A percentile compares a stretch with the other conserved stretches of the same genome.
phyloP scores from a whole-genome alignment of 1,284 basidiomycete genomes.

The Limonomyces culmigenus region DNA sequence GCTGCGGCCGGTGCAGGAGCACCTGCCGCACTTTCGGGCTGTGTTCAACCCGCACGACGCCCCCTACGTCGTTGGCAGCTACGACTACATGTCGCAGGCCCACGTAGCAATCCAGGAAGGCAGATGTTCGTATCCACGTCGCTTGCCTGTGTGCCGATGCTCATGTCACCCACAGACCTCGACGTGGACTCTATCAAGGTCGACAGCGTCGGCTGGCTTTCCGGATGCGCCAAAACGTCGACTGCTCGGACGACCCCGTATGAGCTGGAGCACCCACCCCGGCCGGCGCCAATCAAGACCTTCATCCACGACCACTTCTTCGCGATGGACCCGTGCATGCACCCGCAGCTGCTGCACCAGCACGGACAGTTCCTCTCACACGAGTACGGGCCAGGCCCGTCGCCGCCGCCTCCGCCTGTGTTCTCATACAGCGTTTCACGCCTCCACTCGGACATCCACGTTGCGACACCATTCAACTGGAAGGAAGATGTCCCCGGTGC shows the following conservation, averaged over 20 bases:
- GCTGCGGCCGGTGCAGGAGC: conserved; percentile 14
- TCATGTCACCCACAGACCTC: conserved; percentile 13
- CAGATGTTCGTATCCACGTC: conserved; percentile 11
- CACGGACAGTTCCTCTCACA: conserved; percentile 38
- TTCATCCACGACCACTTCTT: conserved; percentile 29
- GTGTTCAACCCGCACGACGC: conserved; percentile 15
- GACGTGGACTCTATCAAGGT: conserved; percentile 18
- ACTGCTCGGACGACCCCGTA: conserved; percentile 13
- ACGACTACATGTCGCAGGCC: conserved; percentile 10
- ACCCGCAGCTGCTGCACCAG: conserved; percentile 29
- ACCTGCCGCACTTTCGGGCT: conserved; percentile 19
- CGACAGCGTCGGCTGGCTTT: conserved; percentile 20
- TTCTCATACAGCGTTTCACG: conserved; percentile 37
- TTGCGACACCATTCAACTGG: conserved; percentile 29
- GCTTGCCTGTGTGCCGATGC: background rate
- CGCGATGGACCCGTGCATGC: conserved; percentile 42
- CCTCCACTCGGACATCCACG: conserved; percentile 43
- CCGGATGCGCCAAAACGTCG: conserved; percentile 23
- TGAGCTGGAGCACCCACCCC: background rate
- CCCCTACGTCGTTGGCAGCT: conserved; percentile 13
- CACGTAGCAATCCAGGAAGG: conserved; percentile 12
- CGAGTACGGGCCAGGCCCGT: conserved; percentile 27
- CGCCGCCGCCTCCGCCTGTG: conserved; percentile 26
- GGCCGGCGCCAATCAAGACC: conserved; percentile 18
- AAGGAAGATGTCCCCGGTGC: conserved; percentile 19